Evolutionary conservation across 768 basidiomycete genomes (phyloP).

Genomic region (Podaxis sp.): DNA sequence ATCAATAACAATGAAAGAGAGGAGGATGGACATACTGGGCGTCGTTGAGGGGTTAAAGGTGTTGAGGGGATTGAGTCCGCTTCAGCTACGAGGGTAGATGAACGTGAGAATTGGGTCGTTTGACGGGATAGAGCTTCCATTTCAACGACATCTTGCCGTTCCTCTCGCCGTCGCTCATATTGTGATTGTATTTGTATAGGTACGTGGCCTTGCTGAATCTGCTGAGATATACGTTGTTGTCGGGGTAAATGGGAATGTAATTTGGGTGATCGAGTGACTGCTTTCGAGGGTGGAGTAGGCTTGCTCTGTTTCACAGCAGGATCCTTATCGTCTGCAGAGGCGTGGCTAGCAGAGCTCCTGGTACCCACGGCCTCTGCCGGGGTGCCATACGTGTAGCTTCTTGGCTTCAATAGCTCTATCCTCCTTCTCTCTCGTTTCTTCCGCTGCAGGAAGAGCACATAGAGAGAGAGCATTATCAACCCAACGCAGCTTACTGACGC

Average conservation of each 20-base stretch:
- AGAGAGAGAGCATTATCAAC: neutral
- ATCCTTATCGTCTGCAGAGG: neutral
- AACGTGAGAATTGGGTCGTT: constrained; percentile 7
- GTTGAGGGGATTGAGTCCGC: neutral
- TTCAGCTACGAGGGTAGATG: constrained; percentile 14
- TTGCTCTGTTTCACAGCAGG: neutral
- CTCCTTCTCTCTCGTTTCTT: neutral
- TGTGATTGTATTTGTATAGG: neutral
- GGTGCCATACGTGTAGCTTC: neutral
- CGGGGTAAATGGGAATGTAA: neutral
- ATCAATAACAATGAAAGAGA: neutral
- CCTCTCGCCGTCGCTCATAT: neutral
- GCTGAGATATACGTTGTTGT: neutral
- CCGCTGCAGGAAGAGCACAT: no score
- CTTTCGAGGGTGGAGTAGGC: neutral
- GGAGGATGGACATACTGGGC: no score
- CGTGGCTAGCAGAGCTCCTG: neutral
- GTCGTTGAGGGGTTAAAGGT: neutral
- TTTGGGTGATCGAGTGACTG: neutral
- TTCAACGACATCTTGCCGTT: neutral
- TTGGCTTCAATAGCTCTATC: neutral
- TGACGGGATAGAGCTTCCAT: constrained; percentile 3
- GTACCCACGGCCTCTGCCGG: neutral
- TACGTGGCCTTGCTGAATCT: neutral
- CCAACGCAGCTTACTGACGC: neutral